Conservation (phyloP, 768 basidiomycete genomes). For the Collybia nuda region DNA sequence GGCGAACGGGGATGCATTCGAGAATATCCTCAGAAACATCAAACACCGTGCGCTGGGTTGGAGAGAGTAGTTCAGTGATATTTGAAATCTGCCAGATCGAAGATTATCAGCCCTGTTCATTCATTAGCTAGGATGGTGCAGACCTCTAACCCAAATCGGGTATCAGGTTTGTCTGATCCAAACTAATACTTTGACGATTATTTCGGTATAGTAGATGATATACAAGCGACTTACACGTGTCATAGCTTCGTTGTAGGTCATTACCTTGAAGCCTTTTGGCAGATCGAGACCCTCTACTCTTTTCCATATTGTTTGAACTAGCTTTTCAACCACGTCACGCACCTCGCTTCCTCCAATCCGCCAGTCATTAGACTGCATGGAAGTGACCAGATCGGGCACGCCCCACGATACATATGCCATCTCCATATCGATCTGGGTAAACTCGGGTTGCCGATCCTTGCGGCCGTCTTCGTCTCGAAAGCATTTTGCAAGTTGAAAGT, state of each 20-base stretch:
- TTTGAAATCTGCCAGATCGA: conserved; percentile 39
- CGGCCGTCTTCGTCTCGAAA: conserved; percentile 96
- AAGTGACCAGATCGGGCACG: conserved; percentile 18
- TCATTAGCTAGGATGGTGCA: conserved; percentile 8
- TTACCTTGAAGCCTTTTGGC: conserved; percentile 66
- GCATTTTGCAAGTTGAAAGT: conserved; percentile 92
- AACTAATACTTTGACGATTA: conserved; percentile 47
- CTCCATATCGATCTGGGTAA: conserved; percentile 95
- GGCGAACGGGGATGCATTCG: conserved; percentile 48
- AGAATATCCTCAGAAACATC: conserved; percentile 32
- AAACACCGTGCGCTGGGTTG: conserved; percentile 24
- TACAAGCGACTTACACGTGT: conserved; percentile 53
- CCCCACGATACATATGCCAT: conserved; percentile 95
- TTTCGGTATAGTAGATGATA: neutral
- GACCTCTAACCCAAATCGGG: conserved; percentile 86
- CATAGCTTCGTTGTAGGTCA: conserved; percentile 94
- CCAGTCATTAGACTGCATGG: conserved; percentile 49
- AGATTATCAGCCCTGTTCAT: conserved; percentile 14
- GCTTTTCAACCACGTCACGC: conserved; percentile 71
- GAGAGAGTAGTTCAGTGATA: conserved; percentile 36
- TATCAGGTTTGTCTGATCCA: conserved; percentile 95
- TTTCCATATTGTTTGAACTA: conserved; percentile 77
- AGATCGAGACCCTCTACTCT: conserved; percentile 63
- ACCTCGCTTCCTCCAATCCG: conserved; percentile 86
- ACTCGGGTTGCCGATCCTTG: conserved; percentile 94